phyloP scores from a whole-genome alignment of 345 rosid species.

The Passiflora organensis region DNA sequence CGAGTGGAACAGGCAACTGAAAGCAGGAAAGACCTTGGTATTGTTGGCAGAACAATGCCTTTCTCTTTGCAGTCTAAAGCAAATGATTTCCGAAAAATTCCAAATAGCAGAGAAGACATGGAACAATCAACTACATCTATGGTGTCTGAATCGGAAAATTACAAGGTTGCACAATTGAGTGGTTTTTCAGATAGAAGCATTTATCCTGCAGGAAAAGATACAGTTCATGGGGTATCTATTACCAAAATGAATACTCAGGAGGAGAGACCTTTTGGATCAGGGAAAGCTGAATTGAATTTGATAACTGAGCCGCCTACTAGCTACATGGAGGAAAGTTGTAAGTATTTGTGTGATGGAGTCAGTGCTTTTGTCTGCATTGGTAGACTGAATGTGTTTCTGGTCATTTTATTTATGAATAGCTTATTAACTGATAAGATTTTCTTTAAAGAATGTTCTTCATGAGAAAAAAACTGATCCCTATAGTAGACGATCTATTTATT shows the following conservation, averaged over 20 bases:
- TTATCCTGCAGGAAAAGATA: conserved; percentile 39
- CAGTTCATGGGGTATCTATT: conserved; percentile 39
- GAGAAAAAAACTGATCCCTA: too few species aligned
- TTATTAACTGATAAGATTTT: too few species aligned
- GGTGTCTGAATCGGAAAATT: conserved; percentile 34
- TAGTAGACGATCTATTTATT: too few species aligned
- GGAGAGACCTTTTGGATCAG: conserved; percentile 41
- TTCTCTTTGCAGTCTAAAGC: conserved; percentile 86
- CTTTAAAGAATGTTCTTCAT: too few species aligned
- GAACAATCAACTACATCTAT: conserved; percentile 44
- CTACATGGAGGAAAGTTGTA: conserved; percentile 63
- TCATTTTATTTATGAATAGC: too few species aligned
- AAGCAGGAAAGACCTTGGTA: conserved; percentile 63
- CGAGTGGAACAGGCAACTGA: conserved; percentile 61
- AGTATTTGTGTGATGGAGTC: conserved; percentile 7
- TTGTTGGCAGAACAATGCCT: conserved; percentile 91
- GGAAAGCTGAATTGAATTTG: conserved; percentile 44
- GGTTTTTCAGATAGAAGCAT: conserved; percentile 37
- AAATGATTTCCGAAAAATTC: conserved; percentile 50
- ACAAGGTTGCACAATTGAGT: conserved; percentile 41
- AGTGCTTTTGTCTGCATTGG: too few species aligned
- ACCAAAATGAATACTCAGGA: conserved; percentile 55
- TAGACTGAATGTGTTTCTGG: too few species aligned
- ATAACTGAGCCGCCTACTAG: conserved; percentile 45
- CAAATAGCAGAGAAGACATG: conserved; percentile 53